Evolutionary conservation across 2,329 filamentous ascomycete genomes (phyloP).

Genomic region (Fusarium austroafricanum): DNA sequence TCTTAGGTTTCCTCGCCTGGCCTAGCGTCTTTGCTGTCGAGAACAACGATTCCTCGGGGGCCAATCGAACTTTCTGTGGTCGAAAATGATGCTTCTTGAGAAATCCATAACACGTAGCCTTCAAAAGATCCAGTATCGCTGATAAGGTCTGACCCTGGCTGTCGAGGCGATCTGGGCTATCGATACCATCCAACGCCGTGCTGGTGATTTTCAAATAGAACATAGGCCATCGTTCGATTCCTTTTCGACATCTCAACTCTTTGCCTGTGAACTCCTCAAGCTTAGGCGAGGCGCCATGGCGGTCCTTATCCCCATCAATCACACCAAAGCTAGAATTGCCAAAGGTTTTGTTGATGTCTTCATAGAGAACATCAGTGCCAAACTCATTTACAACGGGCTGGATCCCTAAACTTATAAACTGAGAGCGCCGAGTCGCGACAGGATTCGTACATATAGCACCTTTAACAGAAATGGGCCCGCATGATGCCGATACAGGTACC

Average conservation of each 20-base stretch:
- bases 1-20: slow-evolving; percentile 31
- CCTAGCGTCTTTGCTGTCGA: slow-evolving; percentile 41
- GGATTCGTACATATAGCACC: slow-evolving; percentile 80
- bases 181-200: slow-evolving; percentile 48
- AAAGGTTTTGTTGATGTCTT: slow-evolving; percentile 83
- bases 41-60: slow-evolving; percentile 39
- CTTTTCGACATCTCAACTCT: slow-evolving; percentile 65
- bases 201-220: slow-evolving; percentile 79
- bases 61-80: slow-evolving; percentile 56
- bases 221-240: slow-evolving; percentile 87
- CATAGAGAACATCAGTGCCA: slow-evolving; percentile 75
- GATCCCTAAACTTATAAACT: slow-evolving; percentile 86
- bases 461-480: slow-evolving; percentile 69
- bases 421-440: slow-evolving; percentile 75
- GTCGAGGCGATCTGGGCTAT: slow-evolving; percentile 55
- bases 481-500: slow-evolving; percentile 77
- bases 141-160: slow-evolving; percentile 63
- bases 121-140: slow-evolving; percentile 68
- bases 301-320: slow-evolving; percentile 60
- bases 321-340: slow-evolving; percentile 79
- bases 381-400: slow-evolving; percentile 68
- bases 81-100: slow-evolving; percentile 77
- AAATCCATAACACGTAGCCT: slow-evolving; percentile 78
- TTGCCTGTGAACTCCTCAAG: slow-evolving; percentile 60
- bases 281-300: slow-evolving; percentile 51